These are phyloP conservation scores for Suillus discolor DNA, from an alignment of 768 basidiomycete genomes.

Conservation along the genomic window DNA sequence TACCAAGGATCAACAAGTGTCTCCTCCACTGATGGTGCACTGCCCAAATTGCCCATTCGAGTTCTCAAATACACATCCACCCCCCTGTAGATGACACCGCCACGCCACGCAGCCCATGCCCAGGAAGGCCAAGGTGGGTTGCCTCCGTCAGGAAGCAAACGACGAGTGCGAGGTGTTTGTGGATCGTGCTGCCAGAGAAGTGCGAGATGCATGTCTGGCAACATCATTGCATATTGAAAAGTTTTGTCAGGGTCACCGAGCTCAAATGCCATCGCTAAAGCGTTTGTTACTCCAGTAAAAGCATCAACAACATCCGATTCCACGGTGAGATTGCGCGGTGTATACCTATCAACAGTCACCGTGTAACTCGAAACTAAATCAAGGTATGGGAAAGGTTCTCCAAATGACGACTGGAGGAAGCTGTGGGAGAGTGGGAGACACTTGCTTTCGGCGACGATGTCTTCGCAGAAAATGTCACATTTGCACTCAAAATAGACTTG, in stretches of 20 bases:
- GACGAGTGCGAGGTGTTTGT: constrained; percentile 14
- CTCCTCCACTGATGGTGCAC: constrained; percentile 13
- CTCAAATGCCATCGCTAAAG: background rate
- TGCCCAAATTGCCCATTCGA: background rate
- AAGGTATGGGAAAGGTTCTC: background rate
- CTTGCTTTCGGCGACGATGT: background rate
- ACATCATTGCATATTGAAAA: background rate
- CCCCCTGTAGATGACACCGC: constrained; percentile 12
- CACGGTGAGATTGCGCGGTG: background rate
- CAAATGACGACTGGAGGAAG: background rate
- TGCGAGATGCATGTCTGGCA: constrained; percentile 15
- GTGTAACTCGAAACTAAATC: background rate
- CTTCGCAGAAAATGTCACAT: constrained; percentile 4
- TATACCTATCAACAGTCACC: background rate
- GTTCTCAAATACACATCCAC: background rate
- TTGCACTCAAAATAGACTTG: constrained; percentile 25
- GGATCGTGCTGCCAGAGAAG: constrained; percentile 26
- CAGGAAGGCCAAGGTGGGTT: constrained; percentile 11
- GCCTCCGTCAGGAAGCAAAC: background rate
- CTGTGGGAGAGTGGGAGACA: background rate
- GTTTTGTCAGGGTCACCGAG: background rate
- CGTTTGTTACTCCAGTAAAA: background rate
- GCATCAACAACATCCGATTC: background rate
- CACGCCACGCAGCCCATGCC: constrained; percentile 30
- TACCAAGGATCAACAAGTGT: constrained; percentile 17